Percentiles rank a stretch among this genome's conserved stretches.
These are phyloP conservation scores for Aspergillus cejpii DNA, from an alignment of 2,329 filamentous ascomycete species.

Conservation along the genomic window DNA sequence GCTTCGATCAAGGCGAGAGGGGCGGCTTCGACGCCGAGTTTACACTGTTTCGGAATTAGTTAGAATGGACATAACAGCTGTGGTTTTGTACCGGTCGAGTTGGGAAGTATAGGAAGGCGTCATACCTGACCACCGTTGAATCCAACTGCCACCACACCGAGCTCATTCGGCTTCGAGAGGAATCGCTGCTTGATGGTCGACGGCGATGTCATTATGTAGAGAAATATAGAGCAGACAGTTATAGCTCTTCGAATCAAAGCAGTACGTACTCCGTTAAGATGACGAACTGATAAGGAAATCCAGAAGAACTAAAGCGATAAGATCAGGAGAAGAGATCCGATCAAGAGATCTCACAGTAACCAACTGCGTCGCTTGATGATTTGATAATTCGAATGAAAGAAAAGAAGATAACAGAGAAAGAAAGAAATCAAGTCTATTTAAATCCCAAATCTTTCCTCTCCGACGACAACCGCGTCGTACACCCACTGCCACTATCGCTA, in stretches of 20 bases:
- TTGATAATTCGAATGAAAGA: not conserved
- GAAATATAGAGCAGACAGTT: not conserved
- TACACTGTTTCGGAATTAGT: conserved; percentile 53
- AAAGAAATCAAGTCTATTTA: conserved; percentile 4
- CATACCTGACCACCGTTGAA: conserved; percentile 93
- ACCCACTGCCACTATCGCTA: too few relatives aligned
- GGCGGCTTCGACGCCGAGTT: conserved; percentile 84
- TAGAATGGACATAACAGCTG: not conserved
- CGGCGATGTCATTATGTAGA: conserved; percentile 47
- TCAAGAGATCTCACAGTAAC: not conserved
- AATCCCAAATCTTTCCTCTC: not conserved
- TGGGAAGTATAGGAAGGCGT: not conserved
- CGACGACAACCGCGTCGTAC: conserved; percentile 10
- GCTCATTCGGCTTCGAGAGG: conserved; percentile 67
- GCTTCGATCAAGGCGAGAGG: conserved; percentile 82
- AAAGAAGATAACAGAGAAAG: not conserved
- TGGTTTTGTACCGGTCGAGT: not conserved
- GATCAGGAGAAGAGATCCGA: conserved; percentile 12
- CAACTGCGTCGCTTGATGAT: not conserved
- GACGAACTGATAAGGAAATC: conserved; percentile 10
- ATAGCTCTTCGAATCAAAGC: too few relatives aligned
- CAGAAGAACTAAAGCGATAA: conserved; percentile 17
- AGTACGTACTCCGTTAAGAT: not conserved
- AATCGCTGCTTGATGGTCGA: conserved; percentile 64
- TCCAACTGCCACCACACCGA: conserved; percentile 89